Conservation (phyloP, 2,329 filamentous ascomycete genomes). For the Fusarium sp. region DNA sequence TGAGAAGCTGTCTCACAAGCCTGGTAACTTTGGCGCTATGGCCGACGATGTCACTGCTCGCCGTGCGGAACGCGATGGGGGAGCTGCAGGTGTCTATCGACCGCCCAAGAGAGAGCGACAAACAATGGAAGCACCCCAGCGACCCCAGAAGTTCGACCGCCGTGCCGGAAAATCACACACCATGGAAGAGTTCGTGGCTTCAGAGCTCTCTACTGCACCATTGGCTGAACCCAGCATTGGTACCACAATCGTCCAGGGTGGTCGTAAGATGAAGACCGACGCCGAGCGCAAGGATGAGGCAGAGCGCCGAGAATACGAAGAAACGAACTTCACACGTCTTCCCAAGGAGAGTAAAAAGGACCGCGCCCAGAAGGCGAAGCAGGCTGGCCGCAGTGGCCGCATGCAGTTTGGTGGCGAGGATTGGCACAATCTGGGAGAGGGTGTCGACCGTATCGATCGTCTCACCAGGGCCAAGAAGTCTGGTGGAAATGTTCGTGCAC, state of each 20-base stretch:
- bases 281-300: slow-evolving; percentile 81
- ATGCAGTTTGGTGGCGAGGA: slow-evolving; percentile 90
- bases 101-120: slow-evolving; percentile 91
- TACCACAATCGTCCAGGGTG: slow-evolving; percentile 84
- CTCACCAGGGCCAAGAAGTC: slow-evolving; percentile 78
- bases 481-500: slow-evolving; percentile 67
- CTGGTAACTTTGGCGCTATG: slow-evolving; percentile 48
- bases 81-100: slow-evolving; percentile 80
- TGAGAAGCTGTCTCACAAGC: slow-evolving; percentile 44
- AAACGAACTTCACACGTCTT: slow-evolving; percentile 89
- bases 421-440: slow-evolving; percentile 86
- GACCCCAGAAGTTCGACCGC: slow-evolving; percentile 69
- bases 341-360: slow-evolving; percentile 92
- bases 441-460: slow-evolving; percentile 86
- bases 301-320: slow-evolving; percentile 88
- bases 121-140: slow-evolving; percentile 79
- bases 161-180: slow-evolving; percentile 80
- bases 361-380: slow-evolving; percentile 70
- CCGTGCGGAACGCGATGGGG: slow-evolving; percentile 49
- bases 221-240: slow-evolving; percentile 91
- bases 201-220: slow-evolving; percentile 85
- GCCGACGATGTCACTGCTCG: slow-evolving; percentile 52
- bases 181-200: slow-evolving; percentile 90
- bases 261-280: slow-evolving; percentile 81
- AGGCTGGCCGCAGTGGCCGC: slow-evolving; percentile 63